Base-by-base conservation (phyloP, 306 rosid genomes). In the Prunus dulcis region DNA sequence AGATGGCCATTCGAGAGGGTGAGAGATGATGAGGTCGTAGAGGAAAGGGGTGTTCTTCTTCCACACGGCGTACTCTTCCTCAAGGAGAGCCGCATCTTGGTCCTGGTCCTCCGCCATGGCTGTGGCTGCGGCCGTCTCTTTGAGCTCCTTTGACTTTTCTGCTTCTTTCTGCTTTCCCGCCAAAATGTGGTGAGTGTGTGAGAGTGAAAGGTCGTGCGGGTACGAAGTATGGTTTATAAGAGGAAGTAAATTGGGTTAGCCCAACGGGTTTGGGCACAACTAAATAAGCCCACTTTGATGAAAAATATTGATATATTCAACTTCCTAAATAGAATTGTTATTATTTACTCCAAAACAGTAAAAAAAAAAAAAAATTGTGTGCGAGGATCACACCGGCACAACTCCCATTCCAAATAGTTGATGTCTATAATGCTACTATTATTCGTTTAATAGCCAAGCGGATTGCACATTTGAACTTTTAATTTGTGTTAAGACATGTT, bases 1-100 rank as follows among this genome's bases (percentile, higher is more conserved):
- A 71, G 98, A 92, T 9, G 98, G 98, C 97, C 97, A 94, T 82
- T 83, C 90, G 6, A 92, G 96, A 57, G 97, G 85, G 61, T 92
- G 91, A 8, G 98, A 92, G 38, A 94, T 71, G 77, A 89, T 61
- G 20, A 92, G 76, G 43, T 94, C 98, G 90, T 94, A 94, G 20
- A 94, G 71, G 57, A 89, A 78, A 1, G 96, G 96, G 13, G 93
- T 71, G 84, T 94, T 92, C 81, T 89, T 92, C 91, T 86, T 92
- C 98, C 99, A 92, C 17, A 95, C 90, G 14, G 86, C 74, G 85
- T 86, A 92, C 82, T 92, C 93, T 82, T 92, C 96, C 74, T 84
- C 93, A 32, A 92, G 82, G 79, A 82, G 87, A 1, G 30, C 82
- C 4, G 9, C 12, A 1, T 50, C 74, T 50, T 69, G 69, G 50